Evolutionary conservation across 306 rosid species (phyloP).

Genomic region (Cucumis sativus): DNA sequence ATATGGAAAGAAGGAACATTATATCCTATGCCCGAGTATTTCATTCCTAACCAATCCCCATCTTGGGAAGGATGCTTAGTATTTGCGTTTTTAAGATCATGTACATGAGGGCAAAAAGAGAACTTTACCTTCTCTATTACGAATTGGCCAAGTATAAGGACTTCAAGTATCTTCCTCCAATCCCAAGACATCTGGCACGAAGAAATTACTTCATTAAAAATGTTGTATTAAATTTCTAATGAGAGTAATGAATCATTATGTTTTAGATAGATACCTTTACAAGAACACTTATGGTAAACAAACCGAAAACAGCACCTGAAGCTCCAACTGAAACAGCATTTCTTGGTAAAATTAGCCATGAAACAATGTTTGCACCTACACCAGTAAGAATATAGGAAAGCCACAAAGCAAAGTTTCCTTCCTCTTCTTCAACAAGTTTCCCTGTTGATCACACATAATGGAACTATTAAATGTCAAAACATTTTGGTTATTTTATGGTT

Average conservation of each 20-base stretch:
- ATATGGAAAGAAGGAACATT: too few species aligned
- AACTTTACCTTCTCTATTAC: slow-evolving; percentile 67
- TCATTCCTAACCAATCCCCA: background rate
- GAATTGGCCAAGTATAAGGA: slow-evolving; percentile 91
- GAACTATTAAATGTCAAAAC: background rate
- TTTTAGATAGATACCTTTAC: slow-evolving; percentile 46
- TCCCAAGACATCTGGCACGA: slow-evolving; percentile 79
- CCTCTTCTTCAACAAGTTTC: slow-evolving; percentile 98
- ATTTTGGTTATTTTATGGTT: background rate
- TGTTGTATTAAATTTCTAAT: background rate
- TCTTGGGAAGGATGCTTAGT: background rate
- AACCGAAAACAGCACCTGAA: slow-evolving; percentile 95
- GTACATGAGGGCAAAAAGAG: background rate
- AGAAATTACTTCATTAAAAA: background rate
- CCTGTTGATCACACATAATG: slow-evolving; percentile 29
- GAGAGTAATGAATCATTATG: background rate
- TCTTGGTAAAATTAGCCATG: slow-evolving; percentile 85
- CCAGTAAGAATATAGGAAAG: slow-evolving; percentile 80
- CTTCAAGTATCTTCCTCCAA: slow-evolving; percentile 98
- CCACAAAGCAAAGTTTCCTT: slow-evolving; percentile 89
- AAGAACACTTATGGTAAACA: slow-evolving; percentile 81
- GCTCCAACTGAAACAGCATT: slow-evolving; percentile 90
- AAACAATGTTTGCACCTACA: slow-evolving; percentile 89
- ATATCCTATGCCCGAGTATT: too few species aligned
- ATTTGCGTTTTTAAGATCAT: background rate